Evolutionary conservation across 495 filamentous ascomycete genomes (phyloP).

Genomic region (Xylaria longipes): DNA sequence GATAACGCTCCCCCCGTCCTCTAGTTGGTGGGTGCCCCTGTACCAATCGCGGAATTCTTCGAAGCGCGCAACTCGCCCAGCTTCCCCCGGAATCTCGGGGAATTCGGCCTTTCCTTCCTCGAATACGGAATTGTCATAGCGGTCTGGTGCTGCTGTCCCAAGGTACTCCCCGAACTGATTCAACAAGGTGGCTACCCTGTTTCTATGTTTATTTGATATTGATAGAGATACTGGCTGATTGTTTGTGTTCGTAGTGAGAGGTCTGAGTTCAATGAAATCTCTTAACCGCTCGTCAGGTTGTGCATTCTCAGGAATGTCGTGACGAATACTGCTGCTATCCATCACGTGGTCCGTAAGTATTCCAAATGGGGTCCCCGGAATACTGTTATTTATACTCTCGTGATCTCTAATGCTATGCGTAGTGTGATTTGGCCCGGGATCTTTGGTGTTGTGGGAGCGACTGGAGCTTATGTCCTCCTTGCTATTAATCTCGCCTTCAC

Average conservation of each 20-base stretch:
- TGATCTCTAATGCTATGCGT: conserved; percentile 7
- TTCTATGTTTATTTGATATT: conserved; percentile 36
- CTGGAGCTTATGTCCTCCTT: conserved; percentile 25
- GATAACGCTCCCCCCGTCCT: conserved; percentile 20
- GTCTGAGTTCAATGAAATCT: background rate
- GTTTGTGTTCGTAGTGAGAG: background rate
- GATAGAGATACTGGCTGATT: background rate
- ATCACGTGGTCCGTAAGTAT: conserved; percentile 5
- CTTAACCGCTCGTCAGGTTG: background rate
- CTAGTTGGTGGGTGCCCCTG: conserved; percentile 36
- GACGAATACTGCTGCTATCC: conserved; percentile 5
- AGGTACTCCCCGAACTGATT: conserved; percentile 45
- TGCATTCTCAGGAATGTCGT: background rate
- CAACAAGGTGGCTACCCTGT: conserved; percentile 48
- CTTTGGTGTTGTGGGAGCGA: conserved; percentile 29
- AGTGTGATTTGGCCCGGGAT: conserved; percentile 38
- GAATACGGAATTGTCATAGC: conserved; percentile 56
- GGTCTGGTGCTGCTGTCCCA: conserved; percentile 46
- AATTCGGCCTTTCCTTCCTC: conserved; percentile 52
- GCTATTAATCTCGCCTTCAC: conserved; percentile 38
- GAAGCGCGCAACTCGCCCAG: conserved; percentile 47
- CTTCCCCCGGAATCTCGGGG: conserved; percentile 59
- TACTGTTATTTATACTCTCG: background rate
- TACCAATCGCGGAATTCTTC: conserved; percentile 48
- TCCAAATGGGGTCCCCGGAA: conserved; percentile 11